These are phyloP conservation scores for Protomyces arabidopsidicola DNA, from an alignment of 1,139 yeast species.

Conservation along the genomic window DNA sequence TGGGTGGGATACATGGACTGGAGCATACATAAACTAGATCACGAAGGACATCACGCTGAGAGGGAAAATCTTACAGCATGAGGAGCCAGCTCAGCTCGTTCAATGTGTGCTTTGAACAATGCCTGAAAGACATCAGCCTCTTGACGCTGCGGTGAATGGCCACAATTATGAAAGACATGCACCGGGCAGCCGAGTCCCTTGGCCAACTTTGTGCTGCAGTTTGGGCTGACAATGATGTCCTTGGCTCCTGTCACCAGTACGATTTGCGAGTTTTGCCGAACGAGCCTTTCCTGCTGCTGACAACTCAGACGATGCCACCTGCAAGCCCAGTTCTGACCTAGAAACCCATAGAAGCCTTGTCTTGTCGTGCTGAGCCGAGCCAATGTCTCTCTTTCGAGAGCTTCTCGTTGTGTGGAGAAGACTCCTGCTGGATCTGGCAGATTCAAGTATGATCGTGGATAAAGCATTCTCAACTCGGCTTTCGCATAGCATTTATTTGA, in stretches of 20 bases:
- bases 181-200: neutral
- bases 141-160: neutral
- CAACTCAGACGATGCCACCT: neutral
- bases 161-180: neutral
- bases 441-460: neutral
- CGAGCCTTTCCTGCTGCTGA: neutral
- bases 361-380: neutral
- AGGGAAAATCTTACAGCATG: neutral
- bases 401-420: neutral
- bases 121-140: neutral
- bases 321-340: neutral
- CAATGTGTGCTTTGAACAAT: neutral
- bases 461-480: neutral
- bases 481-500: neutral
- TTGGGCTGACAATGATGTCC: neutral
- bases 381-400: neutral
- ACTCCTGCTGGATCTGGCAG: neutral
- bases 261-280: neutral
- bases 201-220: neutral
- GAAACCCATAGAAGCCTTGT: neutral
- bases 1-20: no score
- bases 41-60: neutral
- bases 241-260: neutral
- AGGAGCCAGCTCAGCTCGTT: neutral
- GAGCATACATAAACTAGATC: no score